phyloP scores from a whole-genome alignment of 192 early-diverging fungal genomes.

The Backusella luteola region DNA sequence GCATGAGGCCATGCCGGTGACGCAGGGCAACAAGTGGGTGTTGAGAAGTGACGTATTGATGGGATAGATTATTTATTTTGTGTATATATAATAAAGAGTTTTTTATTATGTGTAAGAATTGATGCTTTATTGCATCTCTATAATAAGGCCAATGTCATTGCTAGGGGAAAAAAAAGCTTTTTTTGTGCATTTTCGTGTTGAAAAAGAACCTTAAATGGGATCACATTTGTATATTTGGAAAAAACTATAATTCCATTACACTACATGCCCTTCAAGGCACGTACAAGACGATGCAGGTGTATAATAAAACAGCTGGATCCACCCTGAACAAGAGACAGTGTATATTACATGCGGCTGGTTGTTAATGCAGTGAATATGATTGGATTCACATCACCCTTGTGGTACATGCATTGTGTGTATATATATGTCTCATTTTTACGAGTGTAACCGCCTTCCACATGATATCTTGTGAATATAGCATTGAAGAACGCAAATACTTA shows the following conservation, averaged over 20 bases:
- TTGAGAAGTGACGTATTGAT: conserved; percentile 42
- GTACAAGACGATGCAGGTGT: no score
- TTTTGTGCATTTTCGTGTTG: background rate
- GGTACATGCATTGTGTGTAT: background rate
- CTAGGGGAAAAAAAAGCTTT: background rate
- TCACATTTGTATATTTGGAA: no score
- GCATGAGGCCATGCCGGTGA: conserved; percentile 43
- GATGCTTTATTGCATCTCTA: no score
- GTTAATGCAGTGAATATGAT: background rate
- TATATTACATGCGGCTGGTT: background rate
- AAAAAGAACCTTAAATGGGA: background rate
- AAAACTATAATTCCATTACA: no score
- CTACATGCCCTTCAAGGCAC: no score
- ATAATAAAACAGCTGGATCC: no score
- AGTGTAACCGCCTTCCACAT: background rate
- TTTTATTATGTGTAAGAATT: background rate
- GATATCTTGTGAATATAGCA: conserved; percentile 10
- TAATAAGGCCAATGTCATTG: background rate
- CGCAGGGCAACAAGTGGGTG: conserved; percentile 40
- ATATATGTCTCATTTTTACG: background rate
- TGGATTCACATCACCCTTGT: background rate
- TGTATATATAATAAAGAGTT: background rate
- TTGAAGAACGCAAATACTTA: background rate
- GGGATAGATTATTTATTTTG: background rate
- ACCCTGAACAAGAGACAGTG: no score